Evolutionary conservation across 1,284 basidiomycete species (phyloP).

Genomic region (Boletus subluridellus): DNA sequence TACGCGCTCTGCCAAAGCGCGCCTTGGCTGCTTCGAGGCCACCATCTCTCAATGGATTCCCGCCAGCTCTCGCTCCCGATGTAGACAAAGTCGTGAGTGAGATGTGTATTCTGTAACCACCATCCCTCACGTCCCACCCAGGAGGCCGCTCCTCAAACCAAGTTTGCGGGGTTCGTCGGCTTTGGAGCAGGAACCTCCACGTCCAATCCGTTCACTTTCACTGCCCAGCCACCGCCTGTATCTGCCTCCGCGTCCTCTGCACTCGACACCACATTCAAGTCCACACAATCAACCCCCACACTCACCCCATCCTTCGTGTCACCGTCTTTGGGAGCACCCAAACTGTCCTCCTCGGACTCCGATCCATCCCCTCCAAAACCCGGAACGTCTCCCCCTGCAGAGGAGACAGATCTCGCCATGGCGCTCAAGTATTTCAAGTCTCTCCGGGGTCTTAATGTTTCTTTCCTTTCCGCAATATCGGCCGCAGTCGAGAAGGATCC

Average conservation of each 20-base stretch:
- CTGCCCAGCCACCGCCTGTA: slow-evolving; percentile 16
- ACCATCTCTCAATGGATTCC: slow-evolving; percentile 27
- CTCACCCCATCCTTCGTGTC: slow-evolving; percentile 22
- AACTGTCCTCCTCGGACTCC: background rate
- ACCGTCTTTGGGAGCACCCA: slow-evolving; percentile 11
- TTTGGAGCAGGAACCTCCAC: slow-evolving; percentile 39
- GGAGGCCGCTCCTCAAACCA: slow-evolving; percentile 33
- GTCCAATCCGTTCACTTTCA: slow-evolving; percentile 36
- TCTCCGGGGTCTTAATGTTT: slow-evolving; percentile 77
- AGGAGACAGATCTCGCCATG: slow-evolving; percentile 35
- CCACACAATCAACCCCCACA: slow-evolving; percentile 16
- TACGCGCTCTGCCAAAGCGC: slow-evolving; percentile 57
- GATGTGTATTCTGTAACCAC: slow-evolving; percentile 11
- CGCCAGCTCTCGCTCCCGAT: slow-evolving; percentile 13
- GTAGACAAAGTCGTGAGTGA: slow-evolving; percentile 27
- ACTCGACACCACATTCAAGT: slow-evolving; percentile 22
- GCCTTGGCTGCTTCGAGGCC: slow-evolving; percentile 23
- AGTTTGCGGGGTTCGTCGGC: slow-evolving; percentile 47
- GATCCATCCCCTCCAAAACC: slow-evolving; percentile 12
- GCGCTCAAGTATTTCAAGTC: slow-evolving; percentile 64
- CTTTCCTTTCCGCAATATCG: slow-evolving; percentile 62
- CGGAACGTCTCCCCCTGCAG: slow-evolving; percentile 13
- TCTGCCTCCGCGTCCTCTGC: slow-evolving; percentile 29
- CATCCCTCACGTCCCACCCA: slow-evolving; percentile 10
- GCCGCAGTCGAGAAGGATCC: slow-evolving; percentile 69